These are phyloP conservation scores for Chloris gayana DNA, from an alignment of 176 grass and related monocot species.

Conservation along the genomic window DNA sequence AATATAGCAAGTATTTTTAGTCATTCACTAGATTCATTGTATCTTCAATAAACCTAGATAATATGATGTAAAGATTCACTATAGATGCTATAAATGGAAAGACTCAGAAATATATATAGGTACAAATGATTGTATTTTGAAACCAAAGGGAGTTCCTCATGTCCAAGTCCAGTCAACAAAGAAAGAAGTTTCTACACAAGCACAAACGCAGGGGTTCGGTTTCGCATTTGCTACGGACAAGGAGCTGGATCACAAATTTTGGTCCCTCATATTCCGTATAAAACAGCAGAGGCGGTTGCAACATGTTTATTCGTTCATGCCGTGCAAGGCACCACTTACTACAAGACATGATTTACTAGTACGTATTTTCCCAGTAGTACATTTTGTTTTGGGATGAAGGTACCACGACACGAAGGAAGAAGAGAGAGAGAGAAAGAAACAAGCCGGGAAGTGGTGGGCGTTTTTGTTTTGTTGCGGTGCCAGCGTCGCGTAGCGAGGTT, in stretches of 20 bases:
- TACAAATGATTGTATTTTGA: too few relatives aligned
- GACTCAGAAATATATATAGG: too few relatives aligned
- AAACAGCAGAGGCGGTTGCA: neutral
- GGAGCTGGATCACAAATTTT: neutral
- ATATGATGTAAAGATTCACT: too few relatives aligned
- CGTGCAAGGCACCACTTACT: neutral
- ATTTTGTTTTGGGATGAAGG: neutral
- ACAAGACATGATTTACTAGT: too few relatives aligned
- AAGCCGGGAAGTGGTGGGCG: neutral
- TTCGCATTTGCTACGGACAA: neutral
- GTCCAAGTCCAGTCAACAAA: neutral
- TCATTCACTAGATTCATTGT: too few relatives aligned
- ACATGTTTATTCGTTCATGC: neutral
- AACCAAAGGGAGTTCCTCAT: too few relatives aligned
- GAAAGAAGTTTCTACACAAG: neutral
- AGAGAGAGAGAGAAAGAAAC: neutral
- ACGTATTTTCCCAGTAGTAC: too few relatives aligned
- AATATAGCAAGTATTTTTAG: too few relatives aligned
- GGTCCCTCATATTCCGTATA: neutral
- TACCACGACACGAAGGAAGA: neutral
- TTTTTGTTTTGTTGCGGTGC: slow-evolving; percentile 50
- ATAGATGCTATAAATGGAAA: too few relatives aligned
- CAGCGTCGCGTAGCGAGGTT: slow-evolving; percentile 25
- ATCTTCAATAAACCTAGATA: too few relatives aligned
- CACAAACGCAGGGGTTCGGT: too few relatives aligned